Conservation (phyloP, 148 eudicot genomes). For the Camellia japonica region DNA sequence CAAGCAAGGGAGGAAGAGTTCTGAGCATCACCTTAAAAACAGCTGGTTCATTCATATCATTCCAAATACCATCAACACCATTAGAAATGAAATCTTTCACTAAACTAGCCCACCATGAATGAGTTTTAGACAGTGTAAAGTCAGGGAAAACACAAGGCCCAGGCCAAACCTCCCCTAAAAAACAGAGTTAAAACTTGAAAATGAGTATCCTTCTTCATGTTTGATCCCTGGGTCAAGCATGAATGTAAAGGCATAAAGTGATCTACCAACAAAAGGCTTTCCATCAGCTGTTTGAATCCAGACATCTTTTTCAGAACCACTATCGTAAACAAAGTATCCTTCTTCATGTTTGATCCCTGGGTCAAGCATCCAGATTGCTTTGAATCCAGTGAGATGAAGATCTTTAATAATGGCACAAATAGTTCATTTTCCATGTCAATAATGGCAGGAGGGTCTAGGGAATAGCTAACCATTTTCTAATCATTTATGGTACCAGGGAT, state of each 20-base stretch:
- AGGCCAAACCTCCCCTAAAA: constrained; percentile 94
- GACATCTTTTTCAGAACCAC: constrained; percentile 68
- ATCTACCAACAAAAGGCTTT: constrained; percentile 74
- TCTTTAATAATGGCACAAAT: too few relatives aligned
- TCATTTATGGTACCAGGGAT: background rate
- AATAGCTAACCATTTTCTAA: background rate
- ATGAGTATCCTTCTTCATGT: too few relatives aligned
- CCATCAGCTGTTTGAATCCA: constrained; percentile 89
- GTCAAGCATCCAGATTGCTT: constrained; percentile 99
- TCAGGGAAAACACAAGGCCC: constrained; percentile 99
- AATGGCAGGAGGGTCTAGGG: background rate
- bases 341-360: constrained; percentile 90
- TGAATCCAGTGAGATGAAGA: constrained; percentile 79
- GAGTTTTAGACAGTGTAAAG: constrained; percentile 79
- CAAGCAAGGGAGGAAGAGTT: constrained; percentile 2
- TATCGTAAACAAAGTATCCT: constrained; percentile 86
- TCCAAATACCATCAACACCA: constrained; percentile 99
- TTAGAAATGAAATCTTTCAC: constrained; percentile 73
- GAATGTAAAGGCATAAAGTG: background rate
- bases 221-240: too few relatives aligned
- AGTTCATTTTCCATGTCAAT: background rate
- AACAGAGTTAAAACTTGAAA: constrained; percentile 10
- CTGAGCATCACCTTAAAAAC: constrained; percentile 67
- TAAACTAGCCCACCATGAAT: constrained; percentile 92
- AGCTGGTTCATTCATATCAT: constrained; percentile 99